Conservation (phyloP, 192 early-diverging fungal species). For the Podila horticola region DNA sequence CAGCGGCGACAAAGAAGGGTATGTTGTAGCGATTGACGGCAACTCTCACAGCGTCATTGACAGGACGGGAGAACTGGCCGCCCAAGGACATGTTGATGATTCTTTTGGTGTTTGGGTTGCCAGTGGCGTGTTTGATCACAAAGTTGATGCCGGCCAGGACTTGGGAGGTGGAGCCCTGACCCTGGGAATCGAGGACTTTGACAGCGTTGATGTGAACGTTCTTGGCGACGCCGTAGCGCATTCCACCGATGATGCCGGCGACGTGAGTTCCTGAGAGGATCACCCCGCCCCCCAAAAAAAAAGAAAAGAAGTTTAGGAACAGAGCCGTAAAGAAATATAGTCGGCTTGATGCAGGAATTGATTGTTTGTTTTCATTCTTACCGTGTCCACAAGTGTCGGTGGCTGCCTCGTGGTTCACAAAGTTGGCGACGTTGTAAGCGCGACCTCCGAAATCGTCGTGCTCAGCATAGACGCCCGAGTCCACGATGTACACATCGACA, state of each 20-base stretch:
- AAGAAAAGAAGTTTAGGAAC: background rate
- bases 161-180: constrained; percentile 54
- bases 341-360: background rate
- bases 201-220: constrained; percentile 81
- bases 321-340: background rate
- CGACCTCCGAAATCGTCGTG: constrained; percentile 63
- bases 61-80: constrained; percentile 78
- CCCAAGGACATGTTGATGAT: constrained; percentile 96
- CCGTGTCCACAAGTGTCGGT: constrained; percentile 60
- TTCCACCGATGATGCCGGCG: constrained; percentile 69
- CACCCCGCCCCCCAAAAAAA: no score
- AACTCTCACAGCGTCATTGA: constrained; percentile 82
- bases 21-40: constrained; percentile 69
- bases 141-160: constrained; percentile 80
- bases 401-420: constrained; percentile 42
- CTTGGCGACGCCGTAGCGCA: constrained; percentile 91
- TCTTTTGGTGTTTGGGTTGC: constrained; percentile 58
- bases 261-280: constrained; percentile 56
- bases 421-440: constrained; percentile 48
- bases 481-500: constrained; percentile 72
- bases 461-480: constrained; percentile 63
- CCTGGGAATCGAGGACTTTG: constrained; percentile 80
- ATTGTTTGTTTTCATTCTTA: constrained; percentile 6
- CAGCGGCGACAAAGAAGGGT: constrained; percentile 91
- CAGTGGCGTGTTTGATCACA: constrained; percentile 66